Evolutionary conservation across 1,139 yeast species (phyloP).

Genomic region (Hyphopichia pseudoburtonii): DNA sequence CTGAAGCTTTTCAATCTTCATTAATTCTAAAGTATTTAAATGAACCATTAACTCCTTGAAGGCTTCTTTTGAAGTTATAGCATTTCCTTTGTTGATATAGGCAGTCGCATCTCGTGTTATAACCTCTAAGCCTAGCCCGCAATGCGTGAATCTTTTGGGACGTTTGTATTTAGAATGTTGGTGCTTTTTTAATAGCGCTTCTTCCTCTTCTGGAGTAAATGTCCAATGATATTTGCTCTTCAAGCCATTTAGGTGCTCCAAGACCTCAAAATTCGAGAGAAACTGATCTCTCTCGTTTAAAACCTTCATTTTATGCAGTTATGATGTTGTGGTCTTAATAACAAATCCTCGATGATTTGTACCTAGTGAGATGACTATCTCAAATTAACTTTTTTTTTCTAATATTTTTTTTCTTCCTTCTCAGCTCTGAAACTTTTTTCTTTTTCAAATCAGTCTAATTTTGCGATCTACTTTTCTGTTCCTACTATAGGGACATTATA

Average conservation of each 20-base stretch:
- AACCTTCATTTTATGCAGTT: constrained; percentile 31
- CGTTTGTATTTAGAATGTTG: constrained; percentile 24
- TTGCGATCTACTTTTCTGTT: too few species aligned
- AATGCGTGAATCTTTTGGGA: constrained; percentile 43
- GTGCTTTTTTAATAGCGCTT: constrained; percentile 9
- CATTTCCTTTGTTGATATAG: constrained; percentile 46
- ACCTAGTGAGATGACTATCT: too few species aligned
- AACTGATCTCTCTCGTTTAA: constrained; percentile 57
- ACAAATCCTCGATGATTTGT: too few species aligned
- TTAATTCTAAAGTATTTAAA: constrained; percentile 58
- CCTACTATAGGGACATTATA: too few species aligned
- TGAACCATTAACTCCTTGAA: constrained; percentile 53
- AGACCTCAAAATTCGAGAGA: constrained; percentile 72
- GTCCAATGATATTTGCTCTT: constrained; percentile 50
- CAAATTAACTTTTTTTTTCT: background rate
- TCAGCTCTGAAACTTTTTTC: background rate
- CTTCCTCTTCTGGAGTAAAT: constrained; percentile 39
- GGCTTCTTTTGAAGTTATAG: constrained; percentile 42
- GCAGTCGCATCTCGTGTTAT: constrained; percentile 63
- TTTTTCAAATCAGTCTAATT: too few species aligned
- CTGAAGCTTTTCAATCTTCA: constrained; percentile 83
- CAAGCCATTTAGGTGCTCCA: constrained; percentile 54
- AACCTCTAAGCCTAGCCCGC: constrained; percentile 57
- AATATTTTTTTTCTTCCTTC: background rate
- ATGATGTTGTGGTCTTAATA: background rate